Percentiles rank a stretch among this genome's conserved stretches.
Conservation (phyloP, 805 yeast species). For the Cyberlindnera mississippiensis region DNA sequence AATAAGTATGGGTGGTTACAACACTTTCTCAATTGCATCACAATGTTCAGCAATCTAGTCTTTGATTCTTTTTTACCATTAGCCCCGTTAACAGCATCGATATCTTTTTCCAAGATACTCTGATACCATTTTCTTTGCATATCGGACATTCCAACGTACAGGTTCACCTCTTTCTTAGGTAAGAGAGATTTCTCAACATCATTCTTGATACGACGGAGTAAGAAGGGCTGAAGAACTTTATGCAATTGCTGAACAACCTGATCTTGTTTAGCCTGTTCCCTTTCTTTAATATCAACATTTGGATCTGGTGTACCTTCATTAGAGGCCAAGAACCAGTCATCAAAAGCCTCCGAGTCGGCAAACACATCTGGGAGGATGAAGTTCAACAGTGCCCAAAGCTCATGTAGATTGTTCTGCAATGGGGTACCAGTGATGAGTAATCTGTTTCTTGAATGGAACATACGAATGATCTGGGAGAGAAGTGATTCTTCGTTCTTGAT, state of each 20-base stretch:
- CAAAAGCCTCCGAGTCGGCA: constrained; percentile 68
- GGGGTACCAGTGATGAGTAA: constrained; percentile 81
- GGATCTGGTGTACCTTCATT: constrained; percentile 28
- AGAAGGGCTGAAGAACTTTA: constrained; percentile 70
- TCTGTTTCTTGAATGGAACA: constrained; percentile 67
- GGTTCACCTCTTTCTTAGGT: constrained; percentile 71
- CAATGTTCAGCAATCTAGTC: constrained; percentile 72
- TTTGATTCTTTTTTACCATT: constrained; percentile 71
- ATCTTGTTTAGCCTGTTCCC: constrained; percentile 36
- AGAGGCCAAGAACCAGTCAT: constrained; percentile 58
- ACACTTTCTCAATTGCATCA: constrained; percentile 81
- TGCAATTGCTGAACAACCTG: constrained; percentile 64
- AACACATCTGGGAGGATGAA: constrained; percentile 77
- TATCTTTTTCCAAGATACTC: constrained; percentile 70
- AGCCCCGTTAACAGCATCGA: constrained; percentile 83
- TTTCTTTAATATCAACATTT: constrained; percentile 36
- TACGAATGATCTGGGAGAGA: constrained; percentile 68
- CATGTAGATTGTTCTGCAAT: constrained; percentile 73
- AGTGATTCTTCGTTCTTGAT: constrained; percentile 62
- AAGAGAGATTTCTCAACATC: constrained; percentile 78
- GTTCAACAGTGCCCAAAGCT: constrained; percentile 76
- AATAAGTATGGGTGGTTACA: constrained; percentile 83
- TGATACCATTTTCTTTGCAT: constrained; percentile 81
- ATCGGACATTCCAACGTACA: constrained; percentile 71
- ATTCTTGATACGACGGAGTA: constrained; percentile 69